These are phyloP conservation scores for Botrytis hyacinthi DNA, from an alignment of 2,329 filamentous ascomycete species.

Conservation along the genomic window DNA sequence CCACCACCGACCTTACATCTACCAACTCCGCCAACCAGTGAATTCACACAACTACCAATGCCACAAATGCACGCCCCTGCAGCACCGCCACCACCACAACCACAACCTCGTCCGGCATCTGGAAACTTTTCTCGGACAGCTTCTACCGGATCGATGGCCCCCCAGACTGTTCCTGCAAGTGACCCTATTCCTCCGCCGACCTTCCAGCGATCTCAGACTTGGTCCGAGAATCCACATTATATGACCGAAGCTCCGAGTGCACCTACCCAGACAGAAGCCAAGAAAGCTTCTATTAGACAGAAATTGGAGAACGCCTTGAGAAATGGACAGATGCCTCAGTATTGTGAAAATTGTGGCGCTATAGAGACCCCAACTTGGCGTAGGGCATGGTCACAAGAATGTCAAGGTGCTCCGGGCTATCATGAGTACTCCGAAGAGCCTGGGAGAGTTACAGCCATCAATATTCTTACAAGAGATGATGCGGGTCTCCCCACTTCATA, in stretches of 20 bases:
- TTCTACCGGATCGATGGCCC: slow-evolving; percentile 37
- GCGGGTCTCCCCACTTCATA: slow-evolving; percentile 64
- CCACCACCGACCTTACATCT: slow-evolving; percentile 17
- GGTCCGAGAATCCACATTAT: slow-evolving; percentile 46
- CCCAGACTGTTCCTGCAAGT: slow-evolving; percentile 47
- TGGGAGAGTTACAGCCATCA: slow-evolving; percentile 71
- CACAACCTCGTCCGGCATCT: slow-evolving; percentile 46
- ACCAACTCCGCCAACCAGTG: slow-evolving; percentile 13
- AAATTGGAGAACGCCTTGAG: slow-evolving; percentile 62
- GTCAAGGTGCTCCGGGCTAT: slow-evolving; percentile 66
- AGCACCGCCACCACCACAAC: slow-evolving; percentile 23
- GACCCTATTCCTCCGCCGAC: slow-evolving; percentile 49
- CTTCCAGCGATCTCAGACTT: slow-evolving; percentile 45
- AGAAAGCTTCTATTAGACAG: slow-evolving; percentile 45
- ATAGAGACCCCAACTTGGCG: slow-evolving; percentile 97
- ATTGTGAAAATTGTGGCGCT: slow-evolving; percentile 87
- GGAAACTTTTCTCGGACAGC: slow-evolving; percentile 36
- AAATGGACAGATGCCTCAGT: slow-evolving; percentile 82
- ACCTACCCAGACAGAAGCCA: slow-evolving; percentile 26
- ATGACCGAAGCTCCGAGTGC: slow-evolving; percentile 38
- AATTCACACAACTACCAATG: slow-evolving; percentile 19
- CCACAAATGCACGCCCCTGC: slow-evolving; percentile 13
- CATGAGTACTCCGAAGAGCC: slow-evolving; percentile 71
- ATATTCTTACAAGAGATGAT: slow-evolving; percentile 61
- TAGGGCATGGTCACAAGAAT: slow-evolving; percentile 80